Percentiles rank a stretch among this genome's conserved stretches.
phyloP scores from a whole-genome alignment of 805 yeast species.

The Wickerhamiella dianesei region DNA sequence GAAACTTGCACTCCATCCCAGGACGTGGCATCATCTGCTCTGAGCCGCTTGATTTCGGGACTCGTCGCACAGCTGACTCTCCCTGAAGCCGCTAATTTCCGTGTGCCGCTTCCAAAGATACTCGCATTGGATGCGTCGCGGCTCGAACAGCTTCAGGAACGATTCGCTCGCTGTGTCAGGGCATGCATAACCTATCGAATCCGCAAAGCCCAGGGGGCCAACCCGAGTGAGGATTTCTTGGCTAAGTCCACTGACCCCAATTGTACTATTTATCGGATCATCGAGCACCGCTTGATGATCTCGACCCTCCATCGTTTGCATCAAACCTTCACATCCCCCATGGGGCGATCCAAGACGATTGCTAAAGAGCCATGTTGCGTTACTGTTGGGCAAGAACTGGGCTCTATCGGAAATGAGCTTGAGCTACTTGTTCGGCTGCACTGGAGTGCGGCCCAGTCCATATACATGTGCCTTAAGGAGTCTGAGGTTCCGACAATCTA shows the following conservation, averaged over 20 bases:
- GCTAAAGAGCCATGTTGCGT: background rate
- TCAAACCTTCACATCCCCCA: no score
- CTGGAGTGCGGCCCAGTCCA: background rate
- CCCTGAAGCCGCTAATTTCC: background rate
- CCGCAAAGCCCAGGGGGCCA: no score
- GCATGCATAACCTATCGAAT: background rate
- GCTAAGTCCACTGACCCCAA: background rate
- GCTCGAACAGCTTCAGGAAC: slow-evolving; percentile 3
- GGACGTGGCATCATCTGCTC: background rate
- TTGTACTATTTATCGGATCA: background rate
- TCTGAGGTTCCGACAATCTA: no score
- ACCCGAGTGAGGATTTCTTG: background rate
- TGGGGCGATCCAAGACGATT: no score
- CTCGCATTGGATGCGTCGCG: slow-evolving; percentile 6
- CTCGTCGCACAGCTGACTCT: background rate
- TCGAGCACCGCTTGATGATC: background rate
- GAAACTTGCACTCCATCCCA: background rate
- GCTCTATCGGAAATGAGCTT: background rate
- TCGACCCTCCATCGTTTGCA: no score
- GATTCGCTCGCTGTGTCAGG: slow-evolving; percentile 2
- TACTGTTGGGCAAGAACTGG: background rate
- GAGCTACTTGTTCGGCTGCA: background rate
- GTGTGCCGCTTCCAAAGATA: background rate
- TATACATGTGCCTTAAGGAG: background rate
- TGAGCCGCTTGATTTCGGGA: slow-evolving; percentile 5